Evolutionary conservation across 768 basidiomycete species (phyloP), one percentile per base, ranked within the genome.

Genomic region (Boletus eberwhitei): DNA sequence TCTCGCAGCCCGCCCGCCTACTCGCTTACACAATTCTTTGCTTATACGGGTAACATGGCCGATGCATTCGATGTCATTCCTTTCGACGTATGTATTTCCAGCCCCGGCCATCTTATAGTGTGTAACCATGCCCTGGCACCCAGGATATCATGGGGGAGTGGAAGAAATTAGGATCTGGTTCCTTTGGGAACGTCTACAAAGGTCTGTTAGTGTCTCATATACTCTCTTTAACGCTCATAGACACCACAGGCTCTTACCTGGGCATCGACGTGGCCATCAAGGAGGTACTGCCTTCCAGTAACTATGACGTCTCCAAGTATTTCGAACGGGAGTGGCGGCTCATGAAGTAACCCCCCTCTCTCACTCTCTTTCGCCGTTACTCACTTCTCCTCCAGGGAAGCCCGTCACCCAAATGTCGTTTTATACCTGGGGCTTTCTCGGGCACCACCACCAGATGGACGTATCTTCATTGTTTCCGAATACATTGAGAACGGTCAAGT

Each of bases 311-410:
- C 35, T 81, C 87, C 63, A 99, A 99, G 73, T 98, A 99, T 75
- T 96, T 98, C 70, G 92, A 96, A 66, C 83, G 96, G n/a, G 96
- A 99, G 79, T 97, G 94, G 92, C 81, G 91, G 31, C 82, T 98
- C 31, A 97, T 98, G 93, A 93, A 93, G 79, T 82, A 65, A 57
- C 73, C 62, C 35, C 21, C 19, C 36, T 58, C 32, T 56, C 35
- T 59, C 39, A 17, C 35, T 22, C 5, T 2, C 12, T 5, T 39
- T 17, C 5, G 22, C 9, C 8, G 26, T 49, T 22, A 37, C 55
- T 64, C 40, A 65, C 36, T 0, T 24, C 8, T 24, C 19, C 29
- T 42, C n/a, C 54, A 80, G 83, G 65, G 90, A 93, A 75, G 88
- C 89, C 39, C 79, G 93, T 50, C 94, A 93, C 72, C 90, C 92